These are phyloP conservation scores for Larix kaempferi DNA, from an alignment of 75 land plant species.

Conservation along the genomic window DNA sequence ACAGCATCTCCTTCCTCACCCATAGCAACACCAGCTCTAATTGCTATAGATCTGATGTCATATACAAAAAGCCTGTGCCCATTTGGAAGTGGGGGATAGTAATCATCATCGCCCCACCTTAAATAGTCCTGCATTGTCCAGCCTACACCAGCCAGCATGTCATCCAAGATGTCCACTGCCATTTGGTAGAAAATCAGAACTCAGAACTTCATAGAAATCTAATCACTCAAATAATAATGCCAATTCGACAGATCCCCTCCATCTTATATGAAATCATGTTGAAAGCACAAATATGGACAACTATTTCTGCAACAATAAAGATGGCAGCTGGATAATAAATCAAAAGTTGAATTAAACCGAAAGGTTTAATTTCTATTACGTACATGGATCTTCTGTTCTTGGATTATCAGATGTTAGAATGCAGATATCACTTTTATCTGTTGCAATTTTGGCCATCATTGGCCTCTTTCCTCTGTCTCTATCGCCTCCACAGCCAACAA, in stretches of 20 bases:
- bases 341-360: not conserved
- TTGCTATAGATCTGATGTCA: constrained; percentile 86
- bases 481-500: constrained; percentile 90
- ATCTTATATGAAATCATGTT: not conserved
- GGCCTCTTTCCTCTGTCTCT: constrained; percentile 90
- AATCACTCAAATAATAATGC: not conserved
- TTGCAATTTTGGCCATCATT: constrained; percentile 89
- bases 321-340: not conserved
- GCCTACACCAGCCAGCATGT: constrained; percentile 96
- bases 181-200: not conserved
- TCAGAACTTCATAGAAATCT: not conserved
- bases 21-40: constrained; percentile 96
- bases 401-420: constrained; percentile 95
- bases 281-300: not conserved
- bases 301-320: not conserved
- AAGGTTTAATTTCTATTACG: constrained; percentile 10
- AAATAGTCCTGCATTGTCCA: constrained; percentile 96
- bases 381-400: constrained; percentile 87
- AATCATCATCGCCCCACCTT: constrained; percentile 77
- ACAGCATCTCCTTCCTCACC: constrained; percentile 98
- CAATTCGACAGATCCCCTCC: not conserved
- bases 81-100: constrained; percentile 93
- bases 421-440: constrained; percentile 87
- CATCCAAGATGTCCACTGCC: constrained; percentile 92
- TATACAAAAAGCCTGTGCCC: constrained; percentile 86